Percentiles rank a stretch among this genome's conserved stretches.
These are phyloP conservation scores for Otatea glauca DNA, from an alignment of 176 grass and related monocot genomes.

Conservation along the genomic window DNA sequence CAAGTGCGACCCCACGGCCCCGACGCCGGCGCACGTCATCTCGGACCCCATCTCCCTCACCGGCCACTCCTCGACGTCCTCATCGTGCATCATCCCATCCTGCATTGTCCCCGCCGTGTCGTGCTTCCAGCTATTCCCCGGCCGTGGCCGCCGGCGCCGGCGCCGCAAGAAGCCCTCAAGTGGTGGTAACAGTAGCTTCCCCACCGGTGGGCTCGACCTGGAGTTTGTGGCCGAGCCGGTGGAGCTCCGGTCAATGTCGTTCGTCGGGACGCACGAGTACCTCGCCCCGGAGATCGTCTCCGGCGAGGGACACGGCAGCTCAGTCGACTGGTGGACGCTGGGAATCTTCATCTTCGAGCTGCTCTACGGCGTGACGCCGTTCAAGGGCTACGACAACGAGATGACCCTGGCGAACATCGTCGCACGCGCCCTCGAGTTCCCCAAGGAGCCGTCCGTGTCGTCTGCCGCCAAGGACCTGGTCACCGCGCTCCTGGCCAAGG, in stretches of 20 bases:
- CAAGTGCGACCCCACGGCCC: slow-evolving; percentile 74
- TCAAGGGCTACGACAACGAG: slow-evolving; percentile 86
- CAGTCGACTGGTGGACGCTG: slow-evolving; percentile 97
- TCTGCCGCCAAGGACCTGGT: slow-evolving; percentile 63
- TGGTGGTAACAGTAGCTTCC: background rate
- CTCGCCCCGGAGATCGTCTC: slow-evolving; percentile 94
- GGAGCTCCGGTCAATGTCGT: slow-evolving; percentile 88
- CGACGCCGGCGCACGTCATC: slow-evolving; percentile 86
- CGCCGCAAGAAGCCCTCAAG: slow-evolving; percentile 42
- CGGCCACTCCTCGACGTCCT: background rate
- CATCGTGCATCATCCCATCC: slow-evolving; percentile 77
- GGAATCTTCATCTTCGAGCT: slow-evolving; percentile 92
- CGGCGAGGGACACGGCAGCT: slow-evolving; percentile 89
- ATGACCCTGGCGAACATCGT: slow-evolving; percentile 92
- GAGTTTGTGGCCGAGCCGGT: slow-evolving; percentile 91
- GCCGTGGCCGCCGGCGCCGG: background rate
- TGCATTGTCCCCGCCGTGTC: slow-evolving; percentile 84
- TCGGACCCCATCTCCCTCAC: slow-evolving; percentile 58
- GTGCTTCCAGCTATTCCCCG: slow-evolving; percentile 77
- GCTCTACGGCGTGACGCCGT: slow-evolving; percentile 87
- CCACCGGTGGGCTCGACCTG: slow-evolving; percentile 44
- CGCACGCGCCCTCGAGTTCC: slow-evolving; percentile 90
- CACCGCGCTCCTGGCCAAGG: slow-evolving; percentile 74
- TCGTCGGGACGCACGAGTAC: slow-evolving; percentile 98
- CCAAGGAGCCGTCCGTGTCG: slow-evolving; percentile 69